Evolutionary conservation across 169 alveolate genomes (phyloP).

Genomic region (Cryptosporidium canis): DNA sequence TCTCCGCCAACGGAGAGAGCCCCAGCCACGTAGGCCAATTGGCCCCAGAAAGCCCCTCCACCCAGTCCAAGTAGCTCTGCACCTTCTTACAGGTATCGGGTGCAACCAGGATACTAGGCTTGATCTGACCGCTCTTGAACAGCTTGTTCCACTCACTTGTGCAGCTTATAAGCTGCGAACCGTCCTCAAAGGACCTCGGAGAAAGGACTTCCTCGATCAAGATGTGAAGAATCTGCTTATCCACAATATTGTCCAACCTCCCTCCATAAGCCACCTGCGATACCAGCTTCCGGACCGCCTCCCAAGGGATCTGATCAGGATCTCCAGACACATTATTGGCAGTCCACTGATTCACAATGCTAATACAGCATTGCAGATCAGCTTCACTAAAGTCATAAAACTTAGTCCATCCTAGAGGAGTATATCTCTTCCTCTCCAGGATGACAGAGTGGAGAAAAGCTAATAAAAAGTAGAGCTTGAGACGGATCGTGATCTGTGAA

Average conservation of each 20-base stretch:
- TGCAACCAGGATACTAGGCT: constrained; percentile 51
- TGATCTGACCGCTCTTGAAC: constrained; percentile 71
- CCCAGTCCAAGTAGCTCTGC: constrained; percentile 27
- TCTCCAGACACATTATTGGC: constrained; percentile 79
- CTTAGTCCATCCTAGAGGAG: constrained; percentile 98
- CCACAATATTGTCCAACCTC: constrained; percentile 95
- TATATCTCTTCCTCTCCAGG: constrained; percentile 95
- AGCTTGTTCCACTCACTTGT: constrained; percentile 72
- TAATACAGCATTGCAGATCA: constrained; percentile 86
- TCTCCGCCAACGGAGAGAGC: constrained; percentile 43
- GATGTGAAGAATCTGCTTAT: constrained; percentile 89
- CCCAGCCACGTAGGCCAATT: constrained; percentile 66
- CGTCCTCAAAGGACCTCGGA: constrained; percentile 84
- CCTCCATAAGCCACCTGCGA: constrained; percentile 96
- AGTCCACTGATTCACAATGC: constrained; percentile 48
- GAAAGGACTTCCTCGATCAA: constrained; percentile 89
- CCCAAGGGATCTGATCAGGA: constrained; percentile 98
- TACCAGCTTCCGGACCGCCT: constrained; percentile 93
- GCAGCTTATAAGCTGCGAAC: constrained; percentile 77
- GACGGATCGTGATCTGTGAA: constrained; percentile 6
- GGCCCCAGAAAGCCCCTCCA: not conserved
- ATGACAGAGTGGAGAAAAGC: constrained; percentile 97
- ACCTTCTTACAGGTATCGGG: constrained; percentile 49
- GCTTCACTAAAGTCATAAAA: constrained; percentile 96
- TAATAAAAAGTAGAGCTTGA: constrained; percentile 89